Percentiles rank a stretch among this genome's conserved stretches.
These are phyloP conservation scores for Termitomyces sp. DNA, from an alignment of 768 basidiomycete genomes.

Conservation along the genomic window DNA sequence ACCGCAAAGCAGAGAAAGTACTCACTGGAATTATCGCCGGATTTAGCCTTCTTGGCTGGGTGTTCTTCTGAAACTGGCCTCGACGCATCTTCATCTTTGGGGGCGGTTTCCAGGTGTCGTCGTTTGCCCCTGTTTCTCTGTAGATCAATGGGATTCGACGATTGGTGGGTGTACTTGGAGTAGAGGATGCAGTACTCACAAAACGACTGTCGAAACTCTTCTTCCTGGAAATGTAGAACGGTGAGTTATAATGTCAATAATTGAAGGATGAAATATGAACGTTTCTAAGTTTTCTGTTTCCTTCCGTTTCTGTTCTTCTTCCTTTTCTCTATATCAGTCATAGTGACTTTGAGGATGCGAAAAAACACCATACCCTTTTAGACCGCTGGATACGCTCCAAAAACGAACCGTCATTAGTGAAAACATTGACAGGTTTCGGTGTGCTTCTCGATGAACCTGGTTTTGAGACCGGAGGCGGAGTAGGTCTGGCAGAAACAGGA, in stretches of 20 bases:
- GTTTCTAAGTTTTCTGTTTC: slow-evolving; percentile 47
- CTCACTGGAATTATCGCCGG: slow-evolving; percentile 30
- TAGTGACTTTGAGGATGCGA: not conserved
- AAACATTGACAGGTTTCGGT: slow-evolving; percentile 46
- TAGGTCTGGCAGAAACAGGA: slow-evolving; percentile 9
- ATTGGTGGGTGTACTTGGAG: not conserved
- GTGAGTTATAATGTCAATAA: not conserved
- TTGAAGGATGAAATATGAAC: slow-evolving; percentile 26
- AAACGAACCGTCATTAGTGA: slow-evolving; percentile 69
- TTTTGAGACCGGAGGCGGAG: slow-evolving; percentile 10
- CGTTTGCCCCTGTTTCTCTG: slow-evolving; percentile 60
- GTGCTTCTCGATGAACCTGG: slow-evolving; percentile 33
- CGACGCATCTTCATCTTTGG: not conserved
- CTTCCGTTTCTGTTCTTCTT: slow-evolving; percentile 57
- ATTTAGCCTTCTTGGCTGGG: slow-evolving; percentile 37
- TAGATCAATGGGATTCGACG: not conserved
- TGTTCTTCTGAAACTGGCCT: slow-evolving; percentile 25
- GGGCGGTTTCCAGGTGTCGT: slow-evolving; percentile 35
- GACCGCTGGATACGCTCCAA: slow-evolving; percentile 58
- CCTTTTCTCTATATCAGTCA: slow-evolving; percentile 27
- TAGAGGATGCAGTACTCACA: slow-evolving; percentile 8
- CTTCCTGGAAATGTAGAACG: slow-evolving; percentile 38
- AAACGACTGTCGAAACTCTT: slow-evolving; percentile 52
- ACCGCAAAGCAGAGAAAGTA: too few relatives aligned
- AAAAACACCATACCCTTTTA: slow-evolving; percentile 36